Evolutionary conservation across 257 asterid genomes (phyloP), one percentile per base, ranked within the genome.

Genomic region (Sherardia arvensis): DNA sequence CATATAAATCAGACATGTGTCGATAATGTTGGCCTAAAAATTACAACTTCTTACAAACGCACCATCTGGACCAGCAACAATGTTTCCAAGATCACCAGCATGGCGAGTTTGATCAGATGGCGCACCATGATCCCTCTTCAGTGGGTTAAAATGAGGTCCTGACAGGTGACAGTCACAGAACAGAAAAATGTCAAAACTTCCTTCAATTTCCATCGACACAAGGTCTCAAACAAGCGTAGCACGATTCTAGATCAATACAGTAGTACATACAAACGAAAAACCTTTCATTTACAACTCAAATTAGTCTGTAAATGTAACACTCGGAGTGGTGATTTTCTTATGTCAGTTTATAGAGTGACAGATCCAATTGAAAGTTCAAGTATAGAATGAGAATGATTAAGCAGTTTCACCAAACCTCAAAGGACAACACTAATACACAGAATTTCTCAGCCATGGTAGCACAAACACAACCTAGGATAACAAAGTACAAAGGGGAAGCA

Each of bases 111-210:
- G 84, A 70, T 91, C 95, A 26, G 54, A 69, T 27, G 96, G 98
- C 71, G 94, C 90, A 55, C 98, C 98, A 67, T 91, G 96, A 74
- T 80, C 74, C 74, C 77, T 87, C 70, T 83, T 86, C 38, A 81
- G 69, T 18, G 97, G 97, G 76, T 91, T 91, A 78, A 82, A 91
- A 74, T 91, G 97, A 70, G 97, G 94, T 61, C 97, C 97, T 91
- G 72, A 56, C 71, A 25, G 29, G 96, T 91, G 72, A 56, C 71
- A 25, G 29, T 64, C 11, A 56, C 27, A 22, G 7, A n/a, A 54
- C 9, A 29, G 26, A 43, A 45, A 9, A n/a, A 17, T 62, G 33
- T 62, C 58, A 62, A 20, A 43, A 54, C 49, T 45, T 45, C 43
- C 30, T 8, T 5, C 65, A 61, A 18, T 36, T 23, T 23, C 23